Conservation (phyloP, 2,329 filamentous ascomycete genomes). For the Ophiognomonia clavigignenti-juglandacearum region DNA sequence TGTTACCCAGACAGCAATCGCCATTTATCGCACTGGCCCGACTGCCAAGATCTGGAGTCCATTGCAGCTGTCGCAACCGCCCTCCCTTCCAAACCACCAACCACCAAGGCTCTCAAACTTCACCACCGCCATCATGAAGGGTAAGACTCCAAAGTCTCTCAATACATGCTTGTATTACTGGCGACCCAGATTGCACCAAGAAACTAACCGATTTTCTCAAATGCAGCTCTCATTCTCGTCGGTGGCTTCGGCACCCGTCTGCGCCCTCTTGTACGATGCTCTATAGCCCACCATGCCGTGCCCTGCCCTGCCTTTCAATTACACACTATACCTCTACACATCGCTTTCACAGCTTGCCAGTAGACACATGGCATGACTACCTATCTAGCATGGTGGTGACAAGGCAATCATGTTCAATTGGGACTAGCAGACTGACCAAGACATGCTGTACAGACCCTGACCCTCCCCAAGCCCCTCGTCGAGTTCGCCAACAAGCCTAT, state of each 20-base stretch:
- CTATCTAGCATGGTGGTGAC: too few relatives aligned
- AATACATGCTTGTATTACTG: not conserved
- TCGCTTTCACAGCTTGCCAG: too few relatives aligned
- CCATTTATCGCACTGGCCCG: too few relatives aligned
- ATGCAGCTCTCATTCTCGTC: conserved; percentile 90
- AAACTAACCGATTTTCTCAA: conserved; percentile 18
- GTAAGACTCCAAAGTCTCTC: conserved; percentile 3
- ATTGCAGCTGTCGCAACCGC: not conserved
- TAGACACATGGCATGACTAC: too few relatives aligned
- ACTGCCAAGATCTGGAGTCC: conserved; percentile 11
- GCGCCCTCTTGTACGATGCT: conserved; percentile 75
- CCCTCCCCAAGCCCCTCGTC: conserved; percentile 93
- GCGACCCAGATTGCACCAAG: too few relatives aligned
- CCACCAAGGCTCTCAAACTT: conserved; percentile 6
- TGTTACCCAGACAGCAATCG: not conserved
- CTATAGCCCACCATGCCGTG: conserved; percentile 10
- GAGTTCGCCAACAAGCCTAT: conserved; percentile 99
- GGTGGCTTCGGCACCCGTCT: conserved; percentile 98
- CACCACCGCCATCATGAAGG: conserved; percentile 14
- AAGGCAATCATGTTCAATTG: too few relatives aligned
- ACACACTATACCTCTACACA: not conserved
- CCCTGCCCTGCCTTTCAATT: too few relatives aligned
- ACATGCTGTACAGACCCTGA: conserved; percentile 66
- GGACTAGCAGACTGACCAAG: conserved; percentile 12
- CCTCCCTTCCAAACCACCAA: not conserved